phyloP scores from a whole-genome alignment of 73 alveolate genomes.

The Paramecium pentaurelia region DNA sequence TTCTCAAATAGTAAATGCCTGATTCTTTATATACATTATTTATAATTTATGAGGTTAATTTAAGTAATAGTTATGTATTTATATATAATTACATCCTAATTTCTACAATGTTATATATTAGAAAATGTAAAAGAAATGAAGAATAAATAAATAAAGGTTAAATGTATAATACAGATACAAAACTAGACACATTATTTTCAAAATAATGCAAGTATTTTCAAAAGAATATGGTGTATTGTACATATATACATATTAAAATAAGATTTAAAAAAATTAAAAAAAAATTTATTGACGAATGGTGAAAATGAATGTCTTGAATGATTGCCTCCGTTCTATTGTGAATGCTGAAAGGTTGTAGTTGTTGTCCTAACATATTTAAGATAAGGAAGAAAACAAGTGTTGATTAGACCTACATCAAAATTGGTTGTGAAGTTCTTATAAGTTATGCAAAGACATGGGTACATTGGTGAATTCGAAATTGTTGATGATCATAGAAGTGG shows the following conservation, averaged over 20 bases:
- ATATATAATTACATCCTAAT: neutral
- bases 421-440: constrained; percentile 94
- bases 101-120: neutral
- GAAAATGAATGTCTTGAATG: constrained; percentile 90
- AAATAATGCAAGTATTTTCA: neutral
- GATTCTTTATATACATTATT: no score
- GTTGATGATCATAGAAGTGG: constrained; percentile 98
- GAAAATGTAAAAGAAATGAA: neutral
- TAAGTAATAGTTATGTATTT: no score
- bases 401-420: constrained; percentile 96
- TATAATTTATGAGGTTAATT: no score
- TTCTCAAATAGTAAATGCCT: neutral
- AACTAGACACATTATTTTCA: neutral
- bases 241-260: neutral
- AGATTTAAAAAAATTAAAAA: neutral
- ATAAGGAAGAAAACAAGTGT: constrained; percentile 70
- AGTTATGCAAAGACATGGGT: constrained; percentile 96
- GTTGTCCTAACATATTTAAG: constrained; percentile 70
- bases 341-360: constrained; percentile 95
- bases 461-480: constrained; percentile 96
- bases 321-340: constrained; percentile 88
- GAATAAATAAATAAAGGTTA: neutral
- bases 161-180: neutral
- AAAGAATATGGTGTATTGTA: neutral
- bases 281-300: constrained; percentile 75